Evolutionary conservation across 352 stramenopile species (phyloP).

Genomic region (Aphanomyces cochlioides): DNA sequence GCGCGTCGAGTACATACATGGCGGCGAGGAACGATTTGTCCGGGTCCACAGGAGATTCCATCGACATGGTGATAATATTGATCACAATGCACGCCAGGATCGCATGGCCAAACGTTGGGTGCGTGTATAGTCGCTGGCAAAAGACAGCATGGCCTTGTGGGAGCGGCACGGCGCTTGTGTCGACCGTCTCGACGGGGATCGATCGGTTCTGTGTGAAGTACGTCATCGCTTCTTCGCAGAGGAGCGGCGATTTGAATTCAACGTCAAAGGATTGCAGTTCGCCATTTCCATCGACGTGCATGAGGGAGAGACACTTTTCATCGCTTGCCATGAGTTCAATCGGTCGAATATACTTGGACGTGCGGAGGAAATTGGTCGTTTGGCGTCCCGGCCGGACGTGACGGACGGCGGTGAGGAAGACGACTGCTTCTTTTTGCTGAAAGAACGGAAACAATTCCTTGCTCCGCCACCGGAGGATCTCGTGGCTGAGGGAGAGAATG

Average conservation of each 20-base stretch:
- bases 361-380: conserved; percentile 76
- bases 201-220: conserved; percentile 56
- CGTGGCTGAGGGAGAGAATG: conserved; percentile 54
- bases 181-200: conserved; percentile 44
- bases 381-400: conserved; percentile 64
- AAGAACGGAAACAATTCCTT: conserved; percentile 37
- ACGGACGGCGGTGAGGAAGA: conserved; percentile 50
- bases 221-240: conserved; percentile 46
- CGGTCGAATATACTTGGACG: conserved; percentile 66
- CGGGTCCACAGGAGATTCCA: conserved; percentile 51
- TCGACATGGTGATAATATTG: conserved; percentile 68
- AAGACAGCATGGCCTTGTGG: conserved; percentile 45
- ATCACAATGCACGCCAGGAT: conserved; percentile 55
- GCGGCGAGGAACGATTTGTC: conserved; percentile 39
- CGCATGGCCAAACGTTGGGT: conserved; percentile 73
- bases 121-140: conserved; percentile 63
- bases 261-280: conserved; percentile 58
- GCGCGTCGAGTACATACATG: conserved; percentile 54
- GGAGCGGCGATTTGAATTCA: conserved; percentile 58
- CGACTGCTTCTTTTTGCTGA: conserved; percentile 35
- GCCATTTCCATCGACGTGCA: not conserved
- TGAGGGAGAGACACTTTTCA: conserved; percentile 65
- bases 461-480: conserved; percentile 59
- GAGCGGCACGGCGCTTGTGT: conserved; percentile 49
- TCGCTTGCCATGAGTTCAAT: conserved; percentile 52